Evolutionary conservation across 208 protist genomes (phyloP).

Genomic region (Leishmania aethiopica): DNA sequence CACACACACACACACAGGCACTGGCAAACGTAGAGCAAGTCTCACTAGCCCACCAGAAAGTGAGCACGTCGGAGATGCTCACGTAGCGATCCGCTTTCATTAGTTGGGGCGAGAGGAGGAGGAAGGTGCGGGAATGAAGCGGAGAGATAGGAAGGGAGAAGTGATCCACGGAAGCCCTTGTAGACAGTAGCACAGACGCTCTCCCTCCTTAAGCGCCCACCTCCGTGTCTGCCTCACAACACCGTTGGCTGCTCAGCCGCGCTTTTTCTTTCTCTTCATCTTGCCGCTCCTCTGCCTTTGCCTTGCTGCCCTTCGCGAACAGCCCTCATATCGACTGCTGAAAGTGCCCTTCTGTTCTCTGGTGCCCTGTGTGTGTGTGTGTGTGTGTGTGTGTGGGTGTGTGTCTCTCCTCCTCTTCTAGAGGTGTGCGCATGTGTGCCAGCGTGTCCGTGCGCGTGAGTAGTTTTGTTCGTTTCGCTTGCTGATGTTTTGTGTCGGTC

Average conservation of each 20-base stretch:
- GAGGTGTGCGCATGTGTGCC: background rate
- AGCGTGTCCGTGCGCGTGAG: background rate
- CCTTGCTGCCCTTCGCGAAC: background rate
- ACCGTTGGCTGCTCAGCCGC: background rate
- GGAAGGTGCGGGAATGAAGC: background rate
- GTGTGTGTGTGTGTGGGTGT: no score
- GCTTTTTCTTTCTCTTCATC: background rate
- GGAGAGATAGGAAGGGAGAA: background rate
- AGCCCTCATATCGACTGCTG: background rate
- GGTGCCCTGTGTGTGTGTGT: no score
- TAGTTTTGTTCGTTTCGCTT: background rate
- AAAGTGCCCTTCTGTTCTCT: background rate
- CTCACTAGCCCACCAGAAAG: background rate
- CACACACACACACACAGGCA: conserved; percentile 16
- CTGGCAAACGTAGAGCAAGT: background rate
- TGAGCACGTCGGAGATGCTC: background rate
- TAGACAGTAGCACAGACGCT: background rate
- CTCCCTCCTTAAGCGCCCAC: background rate
- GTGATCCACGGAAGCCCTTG: background rate
- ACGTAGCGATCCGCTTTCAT: background rate
- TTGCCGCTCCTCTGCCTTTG: background rate
- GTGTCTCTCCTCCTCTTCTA: no score
- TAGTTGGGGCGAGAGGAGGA: background rate
- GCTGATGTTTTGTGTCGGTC: background rate
- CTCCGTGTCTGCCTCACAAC: background rate